Evolutionary conservation across 257 asterid genomes (phyloP), one percentile per base, ranked within the genome.

Genomic region (Nicotiana attenuata): DNA sequence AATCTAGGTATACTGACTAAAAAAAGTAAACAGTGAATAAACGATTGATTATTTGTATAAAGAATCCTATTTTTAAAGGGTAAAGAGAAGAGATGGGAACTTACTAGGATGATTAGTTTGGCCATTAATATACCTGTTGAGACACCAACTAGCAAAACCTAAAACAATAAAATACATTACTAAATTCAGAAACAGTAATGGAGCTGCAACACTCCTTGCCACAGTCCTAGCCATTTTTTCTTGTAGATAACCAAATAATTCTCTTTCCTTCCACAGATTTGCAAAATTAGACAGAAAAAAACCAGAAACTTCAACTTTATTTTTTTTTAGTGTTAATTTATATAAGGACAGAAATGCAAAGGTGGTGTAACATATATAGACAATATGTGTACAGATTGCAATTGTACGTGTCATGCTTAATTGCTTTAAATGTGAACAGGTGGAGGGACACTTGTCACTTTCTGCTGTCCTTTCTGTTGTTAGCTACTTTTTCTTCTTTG

Each of bases 101-200:
- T 87, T 89, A 92, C 98, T 93, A 17, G 99, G 98, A 77, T 95
- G 99, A 69, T 81, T 60, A 41, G 99, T 93, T 61, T 89, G 93
- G 79, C 98, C 99, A 84, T 95, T 90, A 90, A 95, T 93, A 80
- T 89, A 86, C 85, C 81, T 84, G 61, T 93, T 91, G 13, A 95
- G 88, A 52, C 97, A 91, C 98, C 99, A 95, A 66, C 99, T 95
- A 7, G 98, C 89, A 81, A 95, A 95, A 1, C 98, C 97, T 76
- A 95, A 84, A 5, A 90, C 93, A 52, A 95, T 84, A 1, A 88
- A 71, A 80, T 92, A 95, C 99, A 95, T 92, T 15, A 90, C 38
- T 83, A 95, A 80, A 83, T 95, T 95, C 22, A 93, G 83, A 67
- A 93, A 91, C 88, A 93, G 85, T 85, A 95, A 86, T 33, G 98